Base-by-base conservation (phyloP, 2,329 filamentous ascomycete genomes). In the Leptographium wingfieldii region DNA sequence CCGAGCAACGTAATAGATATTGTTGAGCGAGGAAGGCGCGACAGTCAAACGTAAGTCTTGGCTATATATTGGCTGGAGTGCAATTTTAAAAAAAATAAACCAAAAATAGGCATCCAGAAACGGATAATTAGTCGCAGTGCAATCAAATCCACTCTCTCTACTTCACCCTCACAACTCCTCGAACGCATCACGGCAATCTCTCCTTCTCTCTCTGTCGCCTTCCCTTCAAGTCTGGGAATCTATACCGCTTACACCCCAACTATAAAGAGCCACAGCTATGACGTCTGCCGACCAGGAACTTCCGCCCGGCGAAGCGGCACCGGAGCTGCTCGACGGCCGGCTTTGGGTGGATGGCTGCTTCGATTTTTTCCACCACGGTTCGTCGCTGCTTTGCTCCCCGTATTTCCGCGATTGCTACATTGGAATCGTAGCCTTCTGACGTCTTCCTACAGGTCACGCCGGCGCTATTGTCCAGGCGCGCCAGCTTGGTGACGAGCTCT, bases 331-430 rank as follows among this genome's bases (percentile, higher is more conserved):
- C 40, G 81, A 84, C 33, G 84, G 88, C 67, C 85, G 92, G 66
- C 89, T 99, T 68, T 99, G 95, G 95, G 88, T 99, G 31, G 94
- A 99, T 72, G 94, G 94, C 64, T 99, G 94, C 79, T 99, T 96
- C 76, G 94, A 99, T 77, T 99, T 99, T 75, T 95, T 92, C 75
- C 94, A 99, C 73, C 94, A 97, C 72, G 94, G 89, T 90, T 73
- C 66, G 76, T 57, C 29, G 33, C 16, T 43, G n/a, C 11, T 6
- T 43, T 40, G 16, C 16, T 14, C 10, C n/a, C 1, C 31, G 31
- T 5, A 5, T 14, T 31, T 9, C 7, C 33, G 25, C n/a, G 11
- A 10, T 9, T n/a, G 12, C 10, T 52, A 14, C 31, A 12, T 16
- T 14, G 22, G 43, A 19, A 19, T 3, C 19, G 4, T 12, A 19